Evolutionary conservation across 805 yeast species (phyloP), one percentile per base, ranked within the genome.

Genomic region (Myxozyma melibiosi): DNA sequence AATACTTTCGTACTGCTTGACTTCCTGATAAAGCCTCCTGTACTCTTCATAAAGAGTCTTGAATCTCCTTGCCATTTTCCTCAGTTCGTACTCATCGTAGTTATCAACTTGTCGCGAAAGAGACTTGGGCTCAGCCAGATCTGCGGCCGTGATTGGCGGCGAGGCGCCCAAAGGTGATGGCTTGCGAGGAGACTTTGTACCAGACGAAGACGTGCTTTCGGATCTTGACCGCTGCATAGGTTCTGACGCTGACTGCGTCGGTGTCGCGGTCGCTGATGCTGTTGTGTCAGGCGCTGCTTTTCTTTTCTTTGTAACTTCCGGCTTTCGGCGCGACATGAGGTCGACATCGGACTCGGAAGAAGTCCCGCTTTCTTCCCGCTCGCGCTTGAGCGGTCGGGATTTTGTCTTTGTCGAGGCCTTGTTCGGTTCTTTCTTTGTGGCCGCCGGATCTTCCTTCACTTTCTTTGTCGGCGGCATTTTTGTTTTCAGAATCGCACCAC

Each of bases 401-500:
- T 37, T 38, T 24, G 51, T 8, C 43, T 27, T 37, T 6, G 35
- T 35, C 16, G 24, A 43, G 11, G 27, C 43, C 16, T 22, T 20
- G 16, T 33, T 33, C 37, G 13, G 25, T 27, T 33, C 48, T 43
- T 20, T 47, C 45, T 41, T 28, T 7, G 24, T 43, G 13, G 8
- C 33, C 11, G 20, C 33, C 8, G 46, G 6, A 6, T 46, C 57
- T 27, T 39, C 38, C 34, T 54, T 61, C 49, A 45, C 25, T 52
- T 24, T 55, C 58, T 51, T 61, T 51, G 42, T 18, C 8, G 53
- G 59, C 62, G 44, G 56, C 45, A 22, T n/a, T 20, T 59, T 58
- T 58, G 64, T 60, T 49, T 68, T 63, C 53, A 66, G 61, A 6
- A 68, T 69, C 14, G 72, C 71, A 6, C 72, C 74, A 31, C 57